These are phyloP conservation scores for Phialophora chinensis DNA, from an alignment of 2,329 filamentous ascomycete species.

Conservation along the genomic window DNA sequence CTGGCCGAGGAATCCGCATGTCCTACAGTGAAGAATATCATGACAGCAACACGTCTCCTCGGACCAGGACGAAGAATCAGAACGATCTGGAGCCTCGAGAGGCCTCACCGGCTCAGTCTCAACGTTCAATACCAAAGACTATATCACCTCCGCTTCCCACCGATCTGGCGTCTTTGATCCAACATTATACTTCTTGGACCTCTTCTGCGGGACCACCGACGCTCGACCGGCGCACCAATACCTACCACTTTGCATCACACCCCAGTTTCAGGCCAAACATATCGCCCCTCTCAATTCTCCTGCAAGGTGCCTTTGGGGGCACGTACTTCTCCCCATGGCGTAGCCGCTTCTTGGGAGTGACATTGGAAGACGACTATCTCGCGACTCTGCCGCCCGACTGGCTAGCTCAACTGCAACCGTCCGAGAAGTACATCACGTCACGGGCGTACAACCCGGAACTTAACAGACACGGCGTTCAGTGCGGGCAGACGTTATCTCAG, in stretches of 20 bases:
- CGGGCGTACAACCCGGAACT: slow-evolving; percentile 54
- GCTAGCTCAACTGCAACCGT: slow-evolving; percentile 50
- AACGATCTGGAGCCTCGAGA: background rate
- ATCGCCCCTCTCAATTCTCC: slow-evolving; percentile 58
- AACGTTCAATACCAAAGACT: background rate
- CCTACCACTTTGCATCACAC: slow-evolving; percentile 55
- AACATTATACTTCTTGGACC: slow-evolving; percentile 55
- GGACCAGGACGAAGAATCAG: slow-evolving; percentile 8
- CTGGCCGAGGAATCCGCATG: slow-evolving; percentile 46
- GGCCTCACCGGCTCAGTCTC: background rate
- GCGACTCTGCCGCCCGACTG: slow-evolving; percentile 53
- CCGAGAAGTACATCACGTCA: slow-evolving; percentile 48
- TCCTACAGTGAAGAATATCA: slow-evolving; percentile 44
- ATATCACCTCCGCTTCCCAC: slow-evolving; percentile 21
- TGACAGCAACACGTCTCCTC: slow-evolving; percentile 28
- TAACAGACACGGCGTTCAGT: slow-evolving; percentile 61
- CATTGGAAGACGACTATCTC: slow-evolving; percentile 55
- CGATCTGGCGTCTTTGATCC: slow-evolving; percentile 37
- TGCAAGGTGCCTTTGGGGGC: slow-evolving; percentile 61
- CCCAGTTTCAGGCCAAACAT: slow-evolving; percentile 60
- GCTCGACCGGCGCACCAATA: slow-evolving; percentile 48
- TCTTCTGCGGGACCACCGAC: slow-evolving; percentile 49
- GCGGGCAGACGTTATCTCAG: slow-evolving; percentile 61
- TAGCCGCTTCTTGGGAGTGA: slow-evolving; percentile 51
- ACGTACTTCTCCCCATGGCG: slow-evolving; percentile 58